Conservation (phyloP, 2,329 filamentous ascomycete genomes). For the Ceratocystis eucalypticola region DNA sequence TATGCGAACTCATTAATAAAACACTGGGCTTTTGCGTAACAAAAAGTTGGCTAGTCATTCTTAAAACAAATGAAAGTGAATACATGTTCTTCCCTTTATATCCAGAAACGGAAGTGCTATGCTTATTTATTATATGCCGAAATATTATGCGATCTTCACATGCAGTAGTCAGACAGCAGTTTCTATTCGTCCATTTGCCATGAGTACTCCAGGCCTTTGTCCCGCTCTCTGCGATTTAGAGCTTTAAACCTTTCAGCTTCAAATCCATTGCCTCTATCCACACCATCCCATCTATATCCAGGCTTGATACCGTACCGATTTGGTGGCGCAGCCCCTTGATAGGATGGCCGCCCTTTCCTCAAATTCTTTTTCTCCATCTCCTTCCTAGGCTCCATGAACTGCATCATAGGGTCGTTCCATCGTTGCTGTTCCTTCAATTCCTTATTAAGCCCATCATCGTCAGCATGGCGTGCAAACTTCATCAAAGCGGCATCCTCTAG, state of each 20-base stretch:
- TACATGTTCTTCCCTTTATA: not conserved
- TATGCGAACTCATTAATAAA: not conserved
- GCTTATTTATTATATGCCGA: no score
- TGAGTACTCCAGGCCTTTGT: conserved; percentile 70
- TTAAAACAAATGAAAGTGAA: not conserved
- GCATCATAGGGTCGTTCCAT: conserved; percentile 90
- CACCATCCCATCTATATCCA: conserved; percentile 91
- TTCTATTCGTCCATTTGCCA: conserved; percentile 87
- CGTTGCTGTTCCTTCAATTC: conserved; percentile 62
- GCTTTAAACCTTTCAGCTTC: conserved; percentile 87
- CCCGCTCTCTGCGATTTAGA: conserved; percentile 61
- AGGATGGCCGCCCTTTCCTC: conserved; percentile 46
- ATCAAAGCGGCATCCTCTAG: conserved; percentile 73
- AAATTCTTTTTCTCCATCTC: conserved; percentile 25
- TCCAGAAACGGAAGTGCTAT: no score
- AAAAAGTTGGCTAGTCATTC: no score
- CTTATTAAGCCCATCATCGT: conserved; percentile 75
- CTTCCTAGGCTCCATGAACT: conserved; percentile 51
- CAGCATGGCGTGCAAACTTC: conserved; percentile 63
- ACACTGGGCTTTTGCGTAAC: not conserved
- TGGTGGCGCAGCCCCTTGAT: conserved; percentile 66
- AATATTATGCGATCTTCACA: no score
- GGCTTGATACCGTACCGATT: conserved; percentile 91
- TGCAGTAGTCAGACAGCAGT: not conserved
- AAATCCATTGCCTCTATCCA: conserved; percentile 86